Evolutionary conservation across 257 asterid genomes (phyloP).

Genomic region (Penstemon davidsonii): DNA sequence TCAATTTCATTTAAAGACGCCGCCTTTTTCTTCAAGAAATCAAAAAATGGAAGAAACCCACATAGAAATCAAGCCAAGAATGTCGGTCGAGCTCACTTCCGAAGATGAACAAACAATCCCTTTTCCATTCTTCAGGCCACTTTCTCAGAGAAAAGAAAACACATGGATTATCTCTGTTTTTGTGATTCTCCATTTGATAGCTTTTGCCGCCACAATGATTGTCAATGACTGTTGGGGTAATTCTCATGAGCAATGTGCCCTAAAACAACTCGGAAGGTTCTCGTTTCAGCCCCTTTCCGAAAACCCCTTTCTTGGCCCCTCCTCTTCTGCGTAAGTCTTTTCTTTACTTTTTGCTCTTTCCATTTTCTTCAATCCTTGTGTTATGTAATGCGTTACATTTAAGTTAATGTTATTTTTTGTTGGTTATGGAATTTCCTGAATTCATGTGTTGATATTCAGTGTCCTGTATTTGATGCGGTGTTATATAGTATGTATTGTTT

Average conservation of each 20-base stretch:
- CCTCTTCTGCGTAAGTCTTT: constrained; percentile 73
- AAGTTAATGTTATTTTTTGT: not conserved
- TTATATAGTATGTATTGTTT: not conserved
- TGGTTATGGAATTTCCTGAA: not conserved
- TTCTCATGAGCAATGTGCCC: constrained; percentile 61
- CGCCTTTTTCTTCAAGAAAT: not conserved
- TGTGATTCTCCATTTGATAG: constrained; percentile 67
- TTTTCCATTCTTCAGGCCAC: constrained; percentile 70
- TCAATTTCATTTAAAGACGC: constrained; percentile 4
- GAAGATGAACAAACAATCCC: constrained; percentile 60
- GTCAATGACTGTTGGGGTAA: constrained; percentile 73
- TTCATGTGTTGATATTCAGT: not conserved
- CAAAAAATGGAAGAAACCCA: constrained; percentile 35
- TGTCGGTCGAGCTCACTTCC: constrained; percentile 47
- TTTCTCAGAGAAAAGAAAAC: constrained; percentile 61
- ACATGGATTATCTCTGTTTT: constrained; percentile 76
- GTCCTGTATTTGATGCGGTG: not conserved
- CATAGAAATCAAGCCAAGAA: constrained; percentile 45
- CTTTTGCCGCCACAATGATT: constrained; percentile 64
- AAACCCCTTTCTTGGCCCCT: constrained; percentile 90
- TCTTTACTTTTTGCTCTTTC: not conserved
- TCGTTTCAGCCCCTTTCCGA: constrained; percentile 84
- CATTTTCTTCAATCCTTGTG: not conserved
- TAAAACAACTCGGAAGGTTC: constrained; percentile 60
- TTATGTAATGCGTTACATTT: not conserved